Conservation (phyloP, 306 rosid genomes). For the Pyrus betulifolia region DNA sequence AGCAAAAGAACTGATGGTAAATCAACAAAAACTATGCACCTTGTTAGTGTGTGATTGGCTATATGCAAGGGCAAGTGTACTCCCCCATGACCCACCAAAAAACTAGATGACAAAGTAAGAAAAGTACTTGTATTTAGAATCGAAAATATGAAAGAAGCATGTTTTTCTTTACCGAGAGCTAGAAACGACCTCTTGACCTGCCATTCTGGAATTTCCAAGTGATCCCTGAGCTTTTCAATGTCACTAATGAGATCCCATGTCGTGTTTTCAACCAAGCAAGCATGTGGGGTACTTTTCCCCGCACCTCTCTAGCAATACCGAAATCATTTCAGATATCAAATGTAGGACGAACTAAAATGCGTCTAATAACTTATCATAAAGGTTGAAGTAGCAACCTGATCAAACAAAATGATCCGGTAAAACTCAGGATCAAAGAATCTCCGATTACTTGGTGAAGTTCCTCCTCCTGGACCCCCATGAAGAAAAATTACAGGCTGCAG, state of each 20-base stretch:
- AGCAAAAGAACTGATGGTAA: neutral
- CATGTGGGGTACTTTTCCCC: constrained; percentile 93
- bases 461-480: constrained; percentile 98
- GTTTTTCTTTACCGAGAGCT: neutral
- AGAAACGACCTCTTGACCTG: constrained; percentile 44
- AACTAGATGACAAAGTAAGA: constrained; percentile 48
- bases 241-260: constrained; percentile 89
- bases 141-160: neutral
- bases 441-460: constrained; percentile 76
- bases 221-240: constrained; percentile 82
- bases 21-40: constrained; percentile 32
- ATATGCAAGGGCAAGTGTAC: constrained; percentile 89
- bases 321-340: constrained; percentile 13
- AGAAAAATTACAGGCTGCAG: constrained; percentile 81
- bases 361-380: neutral
- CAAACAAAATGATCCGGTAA: constrained; percentile 68
- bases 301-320: constrained; percentile 66
- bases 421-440: constrained; percentile 82
- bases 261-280: constrained; percentile 86
- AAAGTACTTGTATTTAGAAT: neutral
- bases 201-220: constrained; percentile 91
- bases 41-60: constrained; percentile 89
- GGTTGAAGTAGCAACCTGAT: constrained; percentile 59
- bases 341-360: neutral
- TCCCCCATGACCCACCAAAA: constrained; percentile 98